Conservation (phyloP, 768 basidiomycete genomes). For the Pisolithus albus region DNA sequence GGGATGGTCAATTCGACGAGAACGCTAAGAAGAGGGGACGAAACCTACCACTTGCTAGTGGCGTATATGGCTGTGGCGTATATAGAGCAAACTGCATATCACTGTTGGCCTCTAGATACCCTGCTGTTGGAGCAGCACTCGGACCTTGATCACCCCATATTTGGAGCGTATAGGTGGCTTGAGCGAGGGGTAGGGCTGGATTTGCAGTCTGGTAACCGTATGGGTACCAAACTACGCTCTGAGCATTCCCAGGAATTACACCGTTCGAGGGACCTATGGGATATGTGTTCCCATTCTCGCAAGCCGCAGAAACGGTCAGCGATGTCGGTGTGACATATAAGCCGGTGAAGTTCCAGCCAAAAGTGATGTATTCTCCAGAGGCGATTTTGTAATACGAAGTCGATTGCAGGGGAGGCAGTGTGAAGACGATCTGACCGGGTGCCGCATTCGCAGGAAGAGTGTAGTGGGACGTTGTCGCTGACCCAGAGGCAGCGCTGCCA, state of each 20-base stretch:
- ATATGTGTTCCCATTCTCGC: slow-evolving; percentile 64
- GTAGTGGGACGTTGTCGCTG: slow-evolving; percentile 3
- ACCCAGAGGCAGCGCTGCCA: slow-evolving; percentile 12
- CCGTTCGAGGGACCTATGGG: slow-evolving; percentile 54
- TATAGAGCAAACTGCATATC: slow-evolving; percentile 57
- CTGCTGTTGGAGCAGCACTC: slow-evolving; percentile 40
- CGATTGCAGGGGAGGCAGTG: slow-evolving; percentile 51
- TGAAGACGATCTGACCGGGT: slow-evolving; percentile 43
- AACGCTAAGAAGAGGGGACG: background rate
- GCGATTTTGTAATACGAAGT: slow-evolving; percentile 67
- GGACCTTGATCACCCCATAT: slow-evolving; percentile 53
- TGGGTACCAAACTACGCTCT: slow-evolving; percentile 52
- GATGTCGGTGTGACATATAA: slow-evolving; percentile 44
- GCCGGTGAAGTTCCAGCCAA: slow-evolving; percentile 70
- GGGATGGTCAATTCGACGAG: background rate
- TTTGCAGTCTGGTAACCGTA: slow-evolving; percentile 47
- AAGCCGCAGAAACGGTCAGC: slow-evolving; percentile 59
- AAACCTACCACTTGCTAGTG: slow-evolving; percentile 36
- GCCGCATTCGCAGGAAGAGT: slow-evolving; percentile 33
- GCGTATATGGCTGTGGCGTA: slow-evolving; percentile 49
- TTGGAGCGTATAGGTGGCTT: slow-evolving; percentile 52
- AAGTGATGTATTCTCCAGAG: slow-evolving; percentile 46
- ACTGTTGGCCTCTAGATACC: slow-evolving; percentile 47
- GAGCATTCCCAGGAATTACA: slow-evolving; percentile 44
- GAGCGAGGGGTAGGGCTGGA: slow-evolving; percentile 49